Percentiles rank a stretch among this genome's conserved stretches.
Conservation (phyloP, 345 rosid genomes). For the Carallia pectinifolia region DNA sequence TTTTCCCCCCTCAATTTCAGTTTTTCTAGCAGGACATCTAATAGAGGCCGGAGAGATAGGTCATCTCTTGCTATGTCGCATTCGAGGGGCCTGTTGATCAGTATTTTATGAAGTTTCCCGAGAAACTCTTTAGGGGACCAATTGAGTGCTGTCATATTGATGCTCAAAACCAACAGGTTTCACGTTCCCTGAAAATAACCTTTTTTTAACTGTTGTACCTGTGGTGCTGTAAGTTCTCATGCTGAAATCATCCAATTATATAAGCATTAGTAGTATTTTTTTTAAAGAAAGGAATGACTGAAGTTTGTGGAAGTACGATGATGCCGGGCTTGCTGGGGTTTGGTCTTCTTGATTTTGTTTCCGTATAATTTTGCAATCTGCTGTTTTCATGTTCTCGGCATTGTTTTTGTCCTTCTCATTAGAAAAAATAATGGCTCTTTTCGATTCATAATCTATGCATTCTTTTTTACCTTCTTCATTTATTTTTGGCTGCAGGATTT, state of each 20-base stretch:
- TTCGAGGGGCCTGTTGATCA: constrained; percentile 87
- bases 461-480: too few relatives aligned
- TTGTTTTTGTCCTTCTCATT: too few relatives aligned
- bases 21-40: constrained; percentile 53
- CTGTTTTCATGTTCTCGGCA: too few relatives aligned
- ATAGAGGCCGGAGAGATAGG: constrained; percentile 74
- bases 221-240: constrained; percentile 72
- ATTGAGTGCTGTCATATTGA: constrained; percentile 87
- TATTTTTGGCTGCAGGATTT: too few relatives aligned
- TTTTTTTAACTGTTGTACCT: constrained; percentile 76
- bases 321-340: too few relatives aligned
- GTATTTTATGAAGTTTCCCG: constrained; percentile 81
- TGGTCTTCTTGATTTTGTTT: too few relatives aligned
- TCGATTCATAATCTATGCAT: too few relatives aligned
- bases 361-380: too few relatives aligned
- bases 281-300: too few relatives aligned
- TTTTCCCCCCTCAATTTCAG: constrained; percentile 22
- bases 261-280: background rate
- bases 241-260: background rate
- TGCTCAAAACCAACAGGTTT: constrained; percentile 79
- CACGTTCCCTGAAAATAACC: constrained; percentile 14
- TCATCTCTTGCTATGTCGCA: constrained; percentile 84
- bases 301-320: too few relatives aligned
- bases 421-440: too few relatives aligned
- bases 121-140: constrained; percentile 74